phyloP scores from a whole-genome alignment of 2,329 filamentous ascomycete genomes.

The Drechslera avenae region DNA sequence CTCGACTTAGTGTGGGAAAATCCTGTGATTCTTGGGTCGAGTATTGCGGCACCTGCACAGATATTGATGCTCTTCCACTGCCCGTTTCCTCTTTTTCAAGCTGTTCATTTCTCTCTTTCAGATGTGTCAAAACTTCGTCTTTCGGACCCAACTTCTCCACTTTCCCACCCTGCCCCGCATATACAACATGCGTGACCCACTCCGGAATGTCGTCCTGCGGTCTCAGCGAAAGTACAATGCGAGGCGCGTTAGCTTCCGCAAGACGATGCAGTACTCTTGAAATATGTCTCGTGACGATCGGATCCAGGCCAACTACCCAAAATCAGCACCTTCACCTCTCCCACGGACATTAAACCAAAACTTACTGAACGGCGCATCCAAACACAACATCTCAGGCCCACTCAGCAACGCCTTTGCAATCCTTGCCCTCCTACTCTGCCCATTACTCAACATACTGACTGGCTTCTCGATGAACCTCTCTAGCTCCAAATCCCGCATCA shows the following conservation, averaged over 20 bases:
- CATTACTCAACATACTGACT: constrained; percentile 89
- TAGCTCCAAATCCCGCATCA: constrained; percentile 73
- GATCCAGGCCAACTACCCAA: constrained; percentile 78
- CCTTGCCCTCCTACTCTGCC: constrained; percentile 82
- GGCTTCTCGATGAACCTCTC: constrained; percentile 75
- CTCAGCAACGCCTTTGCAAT: constrained; percentile 85
- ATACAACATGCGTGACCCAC: constrained; percentile 86
- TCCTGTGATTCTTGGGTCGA: constrained; percentile 1
- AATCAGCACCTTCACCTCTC: too few species aligned
- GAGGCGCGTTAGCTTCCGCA: constrained; percentile 68
- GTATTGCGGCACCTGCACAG: constrained; percentile 32
- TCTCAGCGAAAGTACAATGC: constrained; percentile 76
- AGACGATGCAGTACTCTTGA: constrained; percentile 72
- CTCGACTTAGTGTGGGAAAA: constrained; percentile 30
- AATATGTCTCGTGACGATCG: constrained; percentile 73
- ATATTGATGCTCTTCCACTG: constrained; percentile 14
- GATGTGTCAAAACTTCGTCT: constrained; percentile 62
- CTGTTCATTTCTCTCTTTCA: constrained; percentile 34
- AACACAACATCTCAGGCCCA: constrained; percentile 76
- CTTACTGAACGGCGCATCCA: constrained; percentile 84
- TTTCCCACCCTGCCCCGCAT: constrained; percentile 70
- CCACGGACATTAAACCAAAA: neutral
- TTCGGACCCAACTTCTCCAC: constrained; percentile 70
- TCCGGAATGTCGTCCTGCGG: constrained; percentile 86
- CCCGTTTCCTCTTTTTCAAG: constrained; percentile 20